Evolutionary conservation across 257 asterid species (phyloP).

Genomic region (Scutellaria barbata): DNA sequence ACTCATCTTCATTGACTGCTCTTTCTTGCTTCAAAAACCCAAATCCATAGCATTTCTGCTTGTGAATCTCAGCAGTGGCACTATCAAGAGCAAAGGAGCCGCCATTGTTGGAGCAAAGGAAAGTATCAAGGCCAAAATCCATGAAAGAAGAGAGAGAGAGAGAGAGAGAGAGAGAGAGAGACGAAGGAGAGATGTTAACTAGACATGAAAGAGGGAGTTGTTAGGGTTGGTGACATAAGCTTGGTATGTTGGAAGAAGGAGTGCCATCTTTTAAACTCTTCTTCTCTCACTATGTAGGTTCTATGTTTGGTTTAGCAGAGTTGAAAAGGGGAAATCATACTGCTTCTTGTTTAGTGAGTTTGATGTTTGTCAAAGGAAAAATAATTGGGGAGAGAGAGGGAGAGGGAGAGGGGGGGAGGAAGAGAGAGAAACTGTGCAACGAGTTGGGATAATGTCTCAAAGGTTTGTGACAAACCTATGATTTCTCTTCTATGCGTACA

Average conservation of each 20-base stretch:
- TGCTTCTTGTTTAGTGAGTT: conserved; percentile 53
- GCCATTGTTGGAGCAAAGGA: conserved; percentile 12
- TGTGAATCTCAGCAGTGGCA: conserved; percentile 24
- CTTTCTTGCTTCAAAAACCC: conserved; percentile 61
- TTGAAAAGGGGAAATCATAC: conserved; percentile 36
- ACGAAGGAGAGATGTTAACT: neutral
- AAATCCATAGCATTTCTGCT: conserved; percentile 67
- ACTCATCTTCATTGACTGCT: conserved; percentile 53
- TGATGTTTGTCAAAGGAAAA: conserved; percentile 65
- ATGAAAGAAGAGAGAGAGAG: conserved; percentile 32
- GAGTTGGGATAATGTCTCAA: conserved; percentile 42
- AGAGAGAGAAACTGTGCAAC: neutral
- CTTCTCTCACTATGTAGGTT: conserved; percentile 26
- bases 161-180: no score
- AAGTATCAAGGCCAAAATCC: conserved; percentile 78
- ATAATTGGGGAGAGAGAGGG: conserved; percentile 52
- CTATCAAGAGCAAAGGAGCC: conserved; percentile 15
- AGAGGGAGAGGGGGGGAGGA: neutral
- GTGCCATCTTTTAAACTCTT: conserved; percentile 49
- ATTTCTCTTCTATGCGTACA: conserved; percentile 23
- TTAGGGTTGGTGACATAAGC: conserved; percentile 41
- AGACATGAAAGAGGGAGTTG: conserved; percentile 30
- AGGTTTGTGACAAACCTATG: conserved; percentile 46
- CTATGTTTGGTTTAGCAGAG: conserved; percentile 45
- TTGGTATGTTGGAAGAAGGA: conserved; percentile 45